phyloP scores from a whole-genome alignment of 2,329 filamentous ascomycete species.

The Epichloe gansuensis region DNA sequence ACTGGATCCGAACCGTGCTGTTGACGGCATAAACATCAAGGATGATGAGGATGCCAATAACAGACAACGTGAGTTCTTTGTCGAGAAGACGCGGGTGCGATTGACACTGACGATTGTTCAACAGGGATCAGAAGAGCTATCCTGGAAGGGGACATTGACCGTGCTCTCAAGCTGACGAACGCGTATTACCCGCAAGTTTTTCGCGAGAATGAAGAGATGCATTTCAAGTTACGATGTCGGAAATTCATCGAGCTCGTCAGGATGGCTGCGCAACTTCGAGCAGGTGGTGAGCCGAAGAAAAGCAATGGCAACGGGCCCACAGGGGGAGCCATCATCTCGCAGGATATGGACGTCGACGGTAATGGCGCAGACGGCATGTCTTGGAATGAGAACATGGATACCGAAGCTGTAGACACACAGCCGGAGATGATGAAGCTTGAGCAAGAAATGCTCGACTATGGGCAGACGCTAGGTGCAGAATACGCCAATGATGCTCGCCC shows the following conservation, averaged over 20 bases:
- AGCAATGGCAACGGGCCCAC: constrained; percentile 27
- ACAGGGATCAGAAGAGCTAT: constrained; percentile 76
- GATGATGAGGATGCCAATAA: constrained; percentile 81
- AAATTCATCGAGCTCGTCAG: constrained; percentile 95
- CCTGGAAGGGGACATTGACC: constrained; percentile 83
- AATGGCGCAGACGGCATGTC: constrained; percentile 28
- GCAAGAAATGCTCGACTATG: constrained; percentile 62
- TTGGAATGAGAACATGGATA: constrained; percentile 40
- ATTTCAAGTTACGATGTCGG: constrained; percentile 77
- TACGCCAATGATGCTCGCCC: constrained; percentile 59
- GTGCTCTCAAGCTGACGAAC: constrained; percentile 69
- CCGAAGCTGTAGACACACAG: constrained; percentile 21
- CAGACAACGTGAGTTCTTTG: constrained; percentile 56
- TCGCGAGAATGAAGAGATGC: constrained; percentile 65
- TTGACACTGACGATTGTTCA: constrained; percentile 3
- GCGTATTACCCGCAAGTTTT: constrained; percentile 71
- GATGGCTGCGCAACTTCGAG: constrained; percentile 52
- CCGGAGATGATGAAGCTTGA: constrained; percentile 38
- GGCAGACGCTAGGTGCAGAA: constrained; percentile 62
- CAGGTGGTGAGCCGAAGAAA: constrained; percentile 30
- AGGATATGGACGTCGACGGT: constrained; percentile 45
- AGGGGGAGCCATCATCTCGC: constrained; percentile 19
- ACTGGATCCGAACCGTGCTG: constrained; percentile 37
- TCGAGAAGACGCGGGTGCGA: background rate
- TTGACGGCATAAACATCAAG: constrained; percentile 50